These are phyloP conservation scores for Magnusiomyces fungicola DNA, from an alignment of 1,139 yeast genomes.

Conservation along the genomic window DNA sequence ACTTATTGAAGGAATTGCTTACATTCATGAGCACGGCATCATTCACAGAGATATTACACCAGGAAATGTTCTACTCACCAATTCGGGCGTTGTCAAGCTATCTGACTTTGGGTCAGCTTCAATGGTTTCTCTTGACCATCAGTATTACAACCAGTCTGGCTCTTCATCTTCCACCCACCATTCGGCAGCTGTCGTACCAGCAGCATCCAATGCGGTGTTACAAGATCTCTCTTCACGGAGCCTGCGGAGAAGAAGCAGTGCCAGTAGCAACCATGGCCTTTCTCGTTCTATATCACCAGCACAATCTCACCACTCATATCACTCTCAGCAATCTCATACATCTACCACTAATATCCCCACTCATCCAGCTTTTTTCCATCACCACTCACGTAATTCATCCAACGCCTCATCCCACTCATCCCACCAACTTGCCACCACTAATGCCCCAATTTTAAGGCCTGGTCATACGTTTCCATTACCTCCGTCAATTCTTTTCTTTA, in stretches of 20 bases:
- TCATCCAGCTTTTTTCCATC: neutral
- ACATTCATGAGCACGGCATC: constrained; percentile 90
- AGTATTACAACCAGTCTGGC: neutral
- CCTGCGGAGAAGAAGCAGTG: too few relatives aligned
- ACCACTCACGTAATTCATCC: neutral
- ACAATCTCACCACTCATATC: too few relatives aligned
- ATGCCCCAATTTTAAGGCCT: neutral
- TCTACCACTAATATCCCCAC: constrained; percentile 1
- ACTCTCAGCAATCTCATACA: too few relatives aligned
- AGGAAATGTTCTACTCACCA: constrained; percentile 79
- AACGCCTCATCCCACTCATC: neutral
- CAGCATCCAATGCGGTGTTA: too few relatives aligned
- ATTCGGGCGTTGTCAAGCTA: constrained; percentile 81
- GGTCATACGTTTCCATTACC: neutral
- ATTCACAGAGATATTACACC: constrained; percentile 95
- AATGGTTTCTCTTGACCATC: neutral
- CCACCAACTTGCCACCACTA: neutral
- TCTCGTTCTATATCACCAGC: too few relatives aligned
- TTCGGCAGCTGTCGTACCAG: too few relatives aligned
- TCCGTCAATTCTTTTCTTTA: too few relatives aligned
- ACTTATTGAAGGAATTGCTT: constrained; percentile 78
- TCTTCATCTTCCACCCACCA: too few relatives aligned
- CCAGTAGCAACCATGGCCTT: too few relatives aligned
- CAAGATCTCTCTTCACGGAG: too few relatives aligned
- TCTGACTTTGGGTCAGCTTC: constrained; percentile 92